Conservation (phyloP, 176 grass and related monocot species). For the Rhynchospora breviuscula region DNA sequence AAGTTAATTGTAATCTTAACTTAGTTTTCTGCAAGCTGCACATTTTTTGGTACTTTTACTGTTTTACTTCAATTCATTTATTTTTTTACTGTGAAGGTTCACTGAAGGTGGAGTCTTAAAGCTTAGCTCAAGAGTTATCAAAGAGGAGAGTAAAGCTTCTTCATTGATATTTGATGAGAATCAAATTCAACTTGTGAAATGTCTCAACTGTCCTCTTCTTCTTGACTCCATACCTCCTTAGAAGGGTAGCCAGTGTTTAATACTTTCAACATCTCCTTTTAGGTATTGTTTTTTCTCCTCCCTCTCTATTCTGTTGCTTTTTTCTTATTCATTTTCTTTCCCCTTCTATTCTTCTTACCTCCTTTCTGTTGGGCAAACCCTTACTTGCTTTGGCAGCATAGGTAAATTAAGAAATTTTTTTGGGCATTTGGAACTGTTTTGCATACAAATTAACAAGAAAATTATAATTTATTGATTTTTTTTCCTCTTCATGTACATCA, state of each 20-base stretch:
- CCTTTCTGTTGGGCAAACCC: background rate
- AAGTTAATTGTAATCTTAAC: background rate
- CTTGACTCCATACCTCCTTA: background rate
- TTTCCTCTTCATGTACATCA: slow-evolving; percentile 21
- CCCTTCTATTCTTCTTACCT: background rate
- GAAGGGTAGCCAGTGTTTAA: background rate
- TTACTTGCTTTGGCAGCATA: background rate
- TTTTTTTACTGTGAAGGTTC: background rate
- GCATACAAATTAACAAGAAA: slow-evolving; percentile 2
- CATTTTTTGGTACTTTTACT: background rate
- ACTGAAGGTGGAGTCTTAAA: background rate
- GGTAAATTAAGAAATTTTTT: background rate
- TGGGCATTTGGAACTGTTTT: background rate
- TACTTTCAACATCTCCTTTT: background rate
- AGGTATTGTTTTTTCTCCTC: background rate
- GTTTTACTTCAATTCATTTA: background rate
- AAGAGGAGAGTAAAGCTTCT: background rate
- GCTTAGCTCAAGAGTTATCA: background rate
- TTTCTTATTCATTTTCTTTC: background rate
- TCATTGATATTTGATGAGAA: background rate
- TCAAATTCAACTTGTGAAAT: background rate
- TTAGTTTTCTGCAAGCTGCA: background rate
- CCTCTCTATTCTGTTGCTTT: background rate
- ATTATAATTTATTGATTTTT: background rate
- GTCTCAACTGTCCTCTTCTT: background rate